Evolutionary conservation across 306 rosid species (phyloP).

Genomic region (Hylodesmum podocarpum): DNA sequence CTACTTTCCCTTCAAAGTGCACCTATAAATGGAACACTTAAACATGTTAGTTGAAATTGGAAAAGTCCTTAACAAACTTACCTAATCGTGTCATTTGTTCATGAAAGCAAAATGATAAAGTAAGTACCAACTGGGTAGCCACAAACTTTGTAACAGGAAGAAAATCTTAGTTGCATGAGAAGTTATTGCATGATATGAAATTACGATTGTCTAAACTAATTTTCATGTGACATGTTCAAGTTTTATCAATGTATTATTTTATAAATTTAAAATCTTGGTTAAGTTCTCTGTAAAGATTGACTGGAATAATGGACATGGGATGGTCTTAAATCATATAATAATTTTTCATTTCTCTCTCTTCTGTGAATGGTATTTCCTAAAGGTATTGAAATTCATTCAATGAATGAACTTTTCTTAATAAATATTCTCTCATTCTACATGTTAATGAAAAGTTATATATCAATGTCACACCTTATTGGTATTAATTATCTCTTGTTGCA

Average conservation of each 20-base stretch:
- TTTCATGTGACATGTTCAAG: neutral
- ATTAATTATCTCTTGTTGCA: neutral
- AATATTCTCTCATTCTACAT: no score
- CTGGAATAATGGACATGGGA: accelerated
- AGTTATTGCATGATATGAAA: neutral
- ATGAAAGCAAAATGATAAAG: neutral
- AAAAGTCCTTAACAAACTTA: neutral
- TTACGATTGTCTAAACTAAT: neutral
- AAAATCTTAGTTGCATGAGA: neutral
- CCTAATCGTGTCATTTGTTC: neutral
- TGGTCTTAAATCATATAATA: no score
- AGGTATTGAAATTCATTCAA: no score
- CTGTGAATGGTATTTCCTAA: no score
- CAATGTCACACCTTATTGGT: no score
- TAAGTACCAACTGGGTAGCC: neutral
- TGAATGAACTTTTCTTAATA: no score
- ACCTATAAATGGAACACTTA: constrained; percentile 42
- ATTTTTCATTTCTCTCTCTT: no score
- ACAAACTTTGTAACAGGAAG: neutral
- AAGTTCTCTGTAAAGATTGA: neutral
- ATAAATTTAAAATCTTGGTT: neutral
- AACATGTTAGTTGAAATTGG: neutral
- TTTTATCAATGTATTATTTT: neutral
- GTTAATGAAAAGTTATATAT: no score
- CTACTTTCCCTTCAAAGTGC: constrained; percentile 50